Evolutionary conservation across 1,139 yeast genomes (phyloP), one percentile per base, ranked within the genome.

Genomic region (Zygosaccharomyces sapae): DNA sequence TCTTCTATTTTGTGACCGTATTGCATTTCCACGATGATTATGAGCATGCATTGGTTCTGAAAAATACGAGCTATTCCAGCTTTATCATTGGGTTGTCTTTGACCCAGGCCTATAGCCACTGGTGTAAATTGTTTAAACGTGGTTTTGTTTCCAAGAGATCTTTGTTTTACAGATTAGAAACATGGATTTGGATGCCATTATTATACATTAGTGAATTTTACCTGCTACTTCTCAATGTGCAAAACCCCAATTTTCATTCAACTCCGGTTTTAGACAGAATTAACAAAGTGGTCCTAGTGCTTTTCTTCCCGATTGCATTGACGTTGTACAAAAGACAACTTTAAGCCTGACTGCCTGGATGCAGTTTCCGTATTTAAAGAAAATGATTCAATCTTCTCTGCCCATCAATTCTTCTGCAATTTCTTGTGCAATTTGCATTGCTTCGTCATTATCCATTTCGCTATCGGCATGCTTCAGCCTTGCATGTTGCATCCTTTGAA

Each of bases 221-320:
- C n/a, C 62, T 80, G 48, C 56, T 77, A 6, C 74, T 81, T 52
- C 66, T 81, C 49, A 72, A 80, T 47, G 66, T 79, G 44, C 74
- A 71, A 33, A 72, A 72, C 51, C 74, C 71, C 5, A 66, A 68
- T 4, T 75, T 71, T 27, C 62, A 59, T 43, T 47, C 62, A 3
- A 51, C 57, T 2, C 55, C 57, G 6, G 33, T 47, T 22, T 43
- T 55, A 9, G 65, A 62, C 29, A 30, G 45, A 8, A 18, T 55
- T 1, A 56, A 59, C 30, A 62, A 61, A 43, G 19, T 53, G 5
- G 53, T 66, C 1, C 46, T 69, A 20, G 55, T 68, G 13, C 30
- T 55, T 5, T 66, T 56, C 44, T 54, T 68, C 34, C 72, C 72
- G 8, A 50, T 61, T 4, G 61, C 66, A 49, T 49, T 59, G 34